Evolutionary conservation across 148 eudicot genomes (phyloP).

Genomic region (Cornus kousa): DNA sequence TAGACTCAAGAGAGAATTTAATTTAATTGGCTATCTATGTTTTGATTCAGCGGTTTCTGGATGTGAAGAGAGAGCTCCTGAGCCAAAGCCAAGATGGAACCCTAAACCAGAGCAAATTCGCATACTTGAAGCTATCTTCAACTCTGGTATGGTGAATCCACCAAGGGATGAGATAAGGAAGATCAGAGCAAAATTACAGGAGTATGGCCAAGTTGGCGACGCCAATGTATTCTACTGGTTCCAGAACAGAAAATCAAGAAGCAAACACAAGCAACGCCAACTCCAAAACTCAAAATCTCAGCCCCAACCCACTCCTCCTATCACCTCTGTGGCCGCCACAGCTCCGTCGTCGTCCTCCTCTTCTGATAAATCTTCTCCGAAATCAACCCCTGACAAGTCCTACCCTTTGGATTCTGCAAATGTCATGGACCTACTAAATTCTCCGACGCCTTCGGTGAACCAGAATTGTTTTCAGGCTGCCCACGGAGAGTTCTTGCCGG

Average conservation of each 20-base stretch:
- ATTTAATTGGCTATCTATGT: too few species aligned
- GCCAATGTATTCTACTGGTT: conserved; percentile 99
- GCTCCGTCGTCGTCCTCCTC: conserved; percentile 61
- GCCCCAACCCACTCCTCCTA: conserved; percentile 18
- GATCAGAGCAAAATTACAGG: conserved; percentile 75
- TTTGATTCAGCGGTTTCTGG: conserved; percentile 24
- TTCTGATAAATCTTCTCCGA: conserved; percentile 61
- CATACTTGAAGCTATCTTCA: conserved; percentile 84
- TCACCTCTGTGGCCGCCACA: conserved; percentile 17
- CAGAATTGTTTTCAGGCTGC: conserved; percentile 29
- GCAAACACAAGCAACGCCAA: conserved; percentile 77
- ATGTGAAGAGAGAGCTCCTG: conserved; percentile 77
- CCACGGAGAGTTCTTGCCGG: conserved; percentile 27
- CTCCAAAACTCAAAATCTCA: conserved; percentile 34
- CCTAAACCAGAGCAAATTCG: conserved; percentile 94
- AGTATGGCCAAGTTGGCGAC: conserved; percentile 93
- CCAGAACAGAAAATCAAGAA: conserved; percentile 87
- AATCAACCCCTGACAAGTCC: conserved; percentile 13
- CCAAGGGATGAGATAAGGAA: conserved; percentile 87
- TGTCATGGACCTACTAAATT: conserved; percentile 31
- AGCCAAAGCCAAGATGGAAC: conserved; percentile 97
- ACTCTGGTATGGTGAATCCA: conserved; percentile 96
- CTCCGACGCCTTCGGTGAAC: conserved; percentile 68
- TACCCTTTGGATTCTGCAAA: conserved; percentile 9
- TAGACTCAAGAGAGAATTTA: too few species aligned